Evolutionary conservation across 73 alveolate species (phyloP).

Genomic region (Effrenium voratum): DNA sequence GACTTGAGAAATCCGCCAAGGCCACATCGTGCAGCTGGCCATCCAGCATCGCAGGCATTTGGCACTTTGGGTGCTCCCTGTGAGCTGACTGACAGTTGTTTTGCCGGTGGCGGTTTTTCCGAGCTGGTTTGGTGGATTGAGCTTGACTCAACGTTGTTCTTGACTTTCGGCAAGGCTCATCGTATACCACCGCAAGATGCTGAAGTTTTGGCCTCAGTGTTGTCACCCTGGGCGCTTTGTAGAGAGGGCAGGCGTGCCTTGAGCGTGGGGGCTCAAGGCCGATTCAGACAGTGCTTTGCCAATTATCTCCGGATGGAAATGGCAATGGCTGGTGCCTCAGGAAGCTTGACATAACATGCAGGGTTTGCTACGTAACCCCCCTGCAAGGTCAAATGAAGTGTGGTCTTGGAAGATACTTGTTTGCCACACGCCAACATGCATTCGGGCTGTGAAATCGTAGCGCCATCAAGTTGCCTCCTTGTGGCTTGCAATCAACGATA

Average conservation of each 20-base stretch:
- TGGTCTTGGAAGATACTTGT: too few species aligned
- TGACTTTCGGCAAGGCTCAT: constrained; percentile 39
- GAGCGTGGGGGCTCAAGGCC: constrained; percentile 30
- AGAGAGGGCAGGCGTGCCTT: too few species aligned
- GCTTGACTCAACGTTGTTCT: background rate
- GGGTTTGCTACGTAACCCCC: too few species aligned
- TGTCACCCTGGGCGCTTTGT: background rate
- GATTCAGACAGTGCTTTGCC: constrained; percentile 85
- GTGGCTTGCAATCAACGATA: too few species aligned
- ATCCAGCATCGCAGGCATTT: constrained; percentile 86
- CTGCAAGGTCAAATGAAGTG: too few species aligned
- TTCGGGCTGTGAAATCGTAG: too few species aligned
- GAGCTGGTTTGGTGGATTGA: background rate
- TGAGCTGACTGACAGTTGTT: too few species aligned
- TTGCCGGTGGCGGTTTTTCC: background rate
- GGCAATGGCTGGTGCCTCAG: constrained; percentile 35
- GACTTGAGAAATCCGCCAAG: background rate
- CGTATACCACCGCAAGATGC: constrained; percentile 94
- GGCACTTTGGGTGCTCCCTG: background rate
- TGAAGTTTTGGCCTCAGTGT: constrained; percentile 22
- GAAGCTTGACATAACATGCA: too few species aligned
- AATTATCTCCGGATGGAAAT: constrained; percentile 71
- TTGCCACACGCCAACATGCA: too few species aligned
- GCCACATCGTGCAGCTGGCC: constrained; percentile 93
- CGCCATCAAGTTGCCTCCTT: too few species aligned